Conservation (phyloP, 2,329 filamentous ascomycete genomes). For the Chrysoporthe cubensis region DNA sequence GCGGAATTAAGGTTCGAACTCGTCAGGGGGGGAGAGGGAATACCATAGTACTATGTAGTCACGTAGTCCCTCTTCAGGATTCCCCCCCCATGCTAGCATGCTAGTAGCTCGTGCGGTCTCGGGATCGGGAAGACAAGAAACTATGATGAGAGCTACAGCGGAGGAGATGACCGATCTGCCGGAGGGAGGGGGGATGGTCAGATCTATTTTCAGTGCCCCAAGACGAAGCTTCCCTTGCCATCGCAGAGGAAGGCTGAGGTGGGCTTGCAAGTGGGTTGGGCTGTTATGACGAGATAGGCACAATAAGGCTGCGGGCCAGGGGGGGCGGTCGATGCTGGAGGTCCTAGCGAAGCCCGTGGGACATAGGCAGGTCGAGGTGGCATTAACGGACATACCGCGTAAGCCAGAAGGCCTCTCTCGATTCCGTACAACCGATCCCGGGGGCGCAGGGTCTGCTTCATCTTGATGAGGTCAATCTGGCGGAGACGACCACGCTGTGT, state of each 20-base stretch:
- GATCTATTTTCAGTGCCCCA: slow-evolving; percentile 3
- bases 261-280: slow-evolving; percentile 1
- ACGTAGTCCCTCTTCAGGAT: no score
- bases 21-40: no score
- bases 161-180: not conserved
- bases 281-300: slow-evolving; percentile 7
- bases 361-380: not conserved
- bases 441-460: not conserved
- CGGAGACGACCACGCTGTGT: not conserved
- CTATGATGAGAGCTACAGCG: not conserved
- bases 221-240: not conserved
- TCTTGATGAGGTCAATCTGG: slow-evolving; percentile 7
- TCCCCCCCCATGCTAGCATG: no score
- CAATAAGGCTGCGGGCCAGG: slow-evolving; percentile 8
- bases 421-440: not conserved
- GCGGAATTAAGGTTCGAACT: not conserved
- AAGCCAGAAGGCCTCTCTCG: not conserved
- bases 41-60: no score
- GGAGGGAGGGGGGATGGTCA: not conserved
- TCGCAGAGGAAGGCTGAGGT: not conserved
- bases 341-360: not conserved
- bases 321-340: not conserved
- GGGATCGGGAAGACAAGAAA: not conserved
- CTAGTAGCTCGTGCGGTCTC: no score
- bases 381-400: slow-evolving; percentile 5